Evolutionary conservation across 2,329 filamentous ascomycete species (phyloP).

Genomic region (Herpotrichia juniperi): DNA sequence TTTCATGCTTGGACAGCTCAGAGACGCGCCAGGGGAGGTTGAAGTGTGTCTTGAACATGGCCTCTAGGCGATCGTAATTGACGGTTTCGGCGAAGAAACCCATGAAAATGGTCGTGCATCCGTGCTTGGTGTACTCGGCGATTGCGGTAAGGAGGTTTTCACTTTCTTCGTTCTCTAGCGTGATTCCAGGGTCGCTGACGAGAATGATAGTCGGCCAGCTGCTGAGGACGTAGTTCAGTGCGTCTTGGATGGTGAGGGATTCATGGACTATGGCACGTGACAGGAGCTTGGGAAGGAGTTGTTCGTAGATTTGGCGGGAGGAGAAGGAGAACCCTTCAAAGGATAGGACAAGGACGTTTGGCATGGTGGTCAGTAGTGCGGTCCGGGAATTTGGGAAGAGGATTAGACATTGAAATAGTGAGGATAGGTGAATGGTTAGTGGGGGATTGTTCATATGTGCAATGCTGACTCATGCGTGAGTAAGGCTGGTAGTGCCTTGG

Average conservation of each 20-base stretch:
- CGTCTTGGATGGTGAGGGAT: slow-evolving; percentile 27
- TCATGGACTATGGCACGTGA: slow-evolving; percentile 29
- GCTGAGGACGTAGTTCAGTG: slow-evolving; percentile 22
- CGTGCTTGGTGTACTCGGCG: slow-evolving; percentile 22
- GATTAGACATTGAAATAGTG: background rate
- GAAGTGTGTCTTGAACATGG: slow-evolving; percentile 25
- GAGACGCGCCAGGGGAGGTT: slow-evolving; percentile 21
- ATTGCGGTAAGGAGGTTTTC: slow-evolving; percentile 17
- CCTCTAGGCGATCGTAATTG: slow-evolving; percentile 12
- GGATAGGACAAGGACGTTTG: slow-evolving; percentile 29
- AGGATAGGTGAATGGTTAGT: background rate
- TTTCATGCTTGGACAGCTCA: slow-evolving; percentile 12
- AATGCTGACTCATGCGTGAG: background rate
- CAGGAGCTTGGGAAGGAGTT: slow-evolving; percentile 28
- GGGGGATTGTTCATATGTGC: background rate
- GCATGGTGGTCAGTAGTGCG: slow-evolving; percentile 17
- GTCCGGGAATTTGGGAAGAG: background rate
- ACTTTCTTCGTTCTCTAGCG: slow-evolving; percentile 16
- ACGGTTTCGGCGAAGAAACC: slow-evolving; percentile 26
- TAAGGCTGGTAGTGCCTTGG: slow-evolving; percentile 12
- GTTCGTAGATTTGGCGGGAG: slow-evolving; percentile 27
- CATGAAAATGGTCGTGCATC: slow-evolving; percentile 29
- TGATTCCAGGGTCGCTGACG: slow-evolving; percentile 25
- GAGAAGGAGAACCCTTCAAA: slow-evolving; percentile 32
- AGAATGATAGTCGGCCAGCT: slow-evolving; percentile 33